Evolutionary conservation across 257 asterid genomes (phyloP).

Genomic region (Scutellaria barbata): DNA sequence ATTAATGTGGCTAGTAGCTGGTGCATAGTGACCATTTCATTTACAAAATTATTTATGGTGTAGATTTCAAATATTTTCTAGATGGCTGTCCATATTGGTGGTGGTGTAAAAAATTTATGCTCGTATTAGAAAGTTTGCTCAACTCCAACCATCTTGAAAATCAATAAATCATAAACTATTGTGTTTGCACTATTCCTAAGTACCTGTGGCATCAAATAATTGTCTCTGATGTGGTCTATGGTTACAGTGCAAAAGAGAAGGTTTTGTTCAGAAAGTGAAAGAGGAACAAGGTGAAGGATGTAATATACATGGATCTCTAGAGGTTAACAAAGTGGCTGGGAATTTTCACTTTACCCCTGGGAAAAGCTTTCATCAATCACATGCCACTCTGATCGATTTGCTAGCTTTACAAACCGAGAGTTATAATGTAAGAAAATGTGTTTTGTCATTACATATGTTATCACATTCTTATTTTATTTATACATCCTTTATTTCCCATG

Average conservation of each 20-base stretch:
- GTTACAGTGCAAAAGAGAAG: slow-evolving; percentile 87
- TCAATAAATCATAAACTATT: not conserved
- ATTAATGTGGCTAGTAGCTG: not conserved
- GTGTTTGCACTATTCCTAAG: slow-evolving; percentile 3
- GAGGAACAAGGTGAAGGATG: slow-evolving; percentile 99
- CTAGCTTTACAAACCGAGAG: slow-evolving; percentile 63
- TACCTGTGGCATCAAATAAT: slow-evolving; percentile 26
- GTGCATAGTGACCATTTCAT: slow-evolving; percentile 7
- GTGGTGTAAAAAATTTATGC: not conserved
- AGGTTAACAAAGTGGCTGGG: slow-evolving; percentile 97
- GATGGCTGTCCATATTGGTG: slow-evolving; percentile 9
- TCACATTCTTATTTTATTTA: slow-evolving; percentile 6
- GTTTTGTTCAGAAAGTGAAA: slow-evolving; percentile 78
- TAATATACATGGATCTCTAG: slow-evolving; percentile 93
- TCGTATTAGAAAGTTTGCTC: slow-evolving; percentile 1
- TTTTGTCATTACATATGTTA: slow-evolving; percentile 3
- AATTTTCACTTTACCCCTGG: slow-evolving; percentile 90
- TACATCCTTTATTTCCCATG: not conserved
- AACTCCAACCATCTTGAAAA: slow-evolving; percentile 23
- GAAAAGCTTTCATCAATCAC: slow-evolving; percentile 78
- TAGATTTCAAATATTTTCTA: not conserved
- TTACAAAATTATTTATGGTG: not conserved
- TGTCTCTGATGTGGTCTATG: slow-evolving; percentile 38
- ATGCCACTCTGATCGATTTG: slow-evolving; percentile 61
- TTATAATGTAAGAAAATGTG: slow-evolving; percentile 66